Percentiles rank a stretch among this genome's conserved stretches.
These are phyloP conservation scores for Thalassia testudinum DNA, from an alignment of 116 monocot genomes.

Conservation along the genomic window DNA sequence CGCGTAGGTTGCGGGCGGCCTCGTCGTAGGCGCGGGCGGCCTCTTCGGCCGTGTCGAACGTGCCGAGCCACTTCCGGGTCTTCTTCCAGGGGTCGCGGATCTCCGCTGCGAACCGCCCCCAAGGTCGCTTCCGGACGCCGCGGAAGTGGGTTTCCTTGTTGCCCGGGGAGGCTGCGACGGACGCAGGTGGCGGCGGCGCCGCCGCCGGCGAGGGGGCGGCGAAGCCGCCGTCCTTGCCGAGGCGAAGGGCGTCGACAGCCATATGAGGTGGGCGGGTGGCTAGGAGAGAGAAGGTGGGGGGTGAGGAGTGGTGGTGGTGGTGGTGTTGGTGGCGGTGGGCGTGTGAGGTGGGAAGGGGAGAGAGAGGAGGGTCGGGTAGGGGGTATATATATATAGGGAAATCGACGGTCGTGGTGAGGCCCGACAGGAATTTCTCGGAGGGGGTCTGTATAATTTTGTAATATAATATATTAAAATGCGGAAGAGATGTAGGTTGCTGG, in stretches of 20 bases:
- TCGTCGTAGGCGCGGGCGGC: conserved; percentile 50
- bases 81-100: conserved; percentile 43
- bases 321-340: too few species aligned
- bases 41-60: conserved; percentile 84
- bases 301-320: too few species aligned
- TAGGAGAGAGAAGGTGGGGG: not conserved
- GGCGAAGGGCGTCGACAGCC: conserved; percentile 24
- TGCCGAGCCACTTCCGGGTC: conserved; percentile 62
- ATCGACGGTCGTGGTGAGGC: conserved; percentile 5
- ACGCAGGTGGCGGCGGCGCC: not conserved
- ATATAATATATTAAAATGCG: too few species aligned
- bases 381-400: conserved; percentile 4
- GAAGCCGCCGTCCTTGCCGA: conserved; percentile 9
- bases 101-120: conserved; percentile 37
- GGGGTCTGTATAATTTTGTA: too few species aligned
- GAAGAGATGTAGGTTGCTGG: too few species aligned
- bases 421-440: conserved; percentile 9
- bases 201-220: conserved; percentile 3
- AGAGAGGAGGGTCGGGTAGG: not conserved
- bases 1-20: conserved; percentile 28
- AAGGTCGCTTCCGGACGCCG: conserved; percentile 26
- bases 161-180: not conserved
- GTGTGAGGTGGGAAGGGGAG: not conserved
- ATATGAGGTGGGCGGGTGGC: not conserved
- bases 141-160: conserved; percentile 17